phyloP scores from a whole-genome alignment of 768 basidiomycete species.

The Tricholoma flavovirens region DNA sequence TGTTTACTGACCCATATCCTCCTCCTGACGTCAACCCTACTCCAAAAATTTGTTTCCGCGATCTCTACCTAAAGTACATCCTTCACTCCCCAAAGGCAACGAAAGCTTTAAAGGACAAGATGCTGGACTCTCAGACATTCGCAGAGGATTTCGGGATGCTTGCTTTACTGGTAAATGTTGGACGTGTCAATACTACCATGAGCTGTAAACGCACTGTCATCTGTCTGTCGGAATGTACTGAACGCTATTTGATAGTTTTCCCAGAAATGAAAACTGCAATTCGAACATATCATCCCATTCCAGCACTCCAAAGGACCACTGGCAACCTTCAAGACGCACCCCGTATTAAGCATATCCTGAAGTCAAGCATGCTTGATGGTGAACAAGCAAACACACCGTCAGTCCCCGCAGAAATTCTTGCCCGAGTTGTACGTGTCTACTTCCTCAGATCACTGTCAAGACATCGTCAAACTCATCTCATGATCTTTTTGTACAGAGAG shows the following conservation, averaged over 20 bases:
- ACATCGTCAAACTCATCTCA: conserved; percentile 6
- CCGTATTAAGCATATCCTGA: conserved; percentile 70
- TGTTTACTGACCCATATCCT: conserved; percentile 43
- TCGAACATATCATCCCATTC: conserved; percentile 74
- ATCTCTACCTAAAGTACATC: conserved; percentile 49
- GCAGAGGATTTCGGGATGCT: conserved; percentile 72
- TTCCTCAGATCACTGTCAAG: background rate
- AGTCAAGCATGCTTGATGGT: conserved; percentile 46
- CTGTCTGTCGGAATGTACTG: conserved; percentile 4
- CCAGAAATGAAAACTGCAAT: conserved; percentile 76
- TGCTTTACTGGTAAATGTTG: conserved; percentile 70
- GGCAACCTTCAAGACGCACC: conserved; percentile 76
- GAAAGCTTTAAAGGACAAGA: conserved; percentile 65
- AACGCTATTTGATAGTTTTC: conserved; percentile 44
- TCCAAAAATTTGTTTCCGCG: conserved; percentile 49
- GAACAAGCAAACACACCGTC: conserved; percentile 42
- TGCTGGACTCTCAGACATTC: conserved; percentile 52
- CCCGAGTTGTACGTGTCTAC: conserved; percentile 40
- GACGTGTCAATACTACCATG: conserved; percentile 76
- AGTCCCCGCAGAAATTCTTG: conserved; percentile 52
- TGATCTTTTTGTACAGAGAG: conserved; percentile 26
- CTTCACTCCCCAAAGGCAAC: conserved; percentile 61
- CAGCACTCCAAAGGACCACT: conserved; percentile 60
- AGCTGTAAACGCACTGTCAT: conserved; percentile 51
- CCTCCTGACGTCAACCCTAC: conserved; percentile 13